These are phyloP conservation scores for Sanghuangporus sanghuang DNA, from an alignment of 1,284 basidiomycete genomes.

Conservation along the genomic window DNA sequence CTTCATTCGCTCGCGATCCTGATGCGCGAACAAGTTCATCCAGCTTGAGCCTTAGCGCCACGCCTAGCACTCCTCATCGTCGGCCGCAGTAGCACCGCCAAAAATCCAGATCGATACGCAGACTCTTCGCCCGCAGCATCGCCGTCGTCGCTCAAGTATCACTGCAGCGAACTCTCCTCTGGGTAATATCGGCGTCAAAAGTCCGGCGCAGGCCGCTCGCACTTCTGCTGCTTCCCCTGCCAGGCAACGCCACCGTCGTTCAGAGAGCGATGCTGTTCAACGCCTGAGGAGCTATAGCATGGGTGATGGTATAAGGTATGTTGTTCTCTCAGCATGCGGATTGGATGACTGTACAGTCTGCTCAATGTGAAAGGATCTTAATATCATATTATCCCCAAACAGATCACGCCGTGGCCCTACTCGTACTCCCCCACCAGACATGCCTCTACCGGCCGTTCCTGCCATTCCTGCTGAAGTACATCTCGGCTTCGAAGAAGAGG, in stretches of 20 bases:
- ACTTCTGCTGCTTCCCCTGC: constrained; percentile 38
- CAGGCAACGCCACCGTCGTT: constrained; percentile 1
- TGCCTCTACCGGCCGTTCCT: constrained; percentile 29
- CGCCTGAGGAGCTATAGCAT: constrained; percentile 47
- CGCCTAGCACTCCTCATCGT: constrained; percentile 7
- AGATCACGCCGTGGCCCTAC: constrained; percentile 29
- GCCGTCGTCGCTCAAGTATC: constrained; percentile 51
- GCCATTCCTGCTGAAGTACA: constrained; percentile 18
- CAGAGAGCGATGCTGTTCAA: constrained; percentile 35
- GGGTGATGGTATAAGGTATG: constrained; percentile 32
- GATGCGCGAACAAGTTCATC: neutral
- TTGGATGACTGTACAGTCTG: neutral
- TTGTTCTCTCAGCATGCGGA: neutral
- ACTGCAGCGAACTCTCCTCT: constrained; percentile 34
- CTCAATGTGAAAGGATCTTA: neutral
- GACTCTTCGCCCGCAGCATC: constrained; percentile 29
- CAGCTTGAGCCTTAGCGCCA: constrained; percentile 1
- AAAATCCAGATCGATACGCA: constrained; percentile 17
- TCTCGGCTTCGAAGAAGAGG: constrained; percentile 16
- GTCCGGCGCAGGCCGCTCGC: constrained; percentile 35
- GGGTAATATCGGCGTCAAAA: constrained; percentile 46
- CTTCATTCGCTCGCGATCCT: constrained; percentile 6
- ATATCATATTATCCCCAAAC: neutral
- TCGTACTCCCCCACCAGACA: constrained; percentile 29
- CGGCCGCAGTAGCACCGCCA: neutral